phyloP scores from a whole-genome alignment of 1,139 yeast genomes.

The Eremothecium coryli region DNA sequence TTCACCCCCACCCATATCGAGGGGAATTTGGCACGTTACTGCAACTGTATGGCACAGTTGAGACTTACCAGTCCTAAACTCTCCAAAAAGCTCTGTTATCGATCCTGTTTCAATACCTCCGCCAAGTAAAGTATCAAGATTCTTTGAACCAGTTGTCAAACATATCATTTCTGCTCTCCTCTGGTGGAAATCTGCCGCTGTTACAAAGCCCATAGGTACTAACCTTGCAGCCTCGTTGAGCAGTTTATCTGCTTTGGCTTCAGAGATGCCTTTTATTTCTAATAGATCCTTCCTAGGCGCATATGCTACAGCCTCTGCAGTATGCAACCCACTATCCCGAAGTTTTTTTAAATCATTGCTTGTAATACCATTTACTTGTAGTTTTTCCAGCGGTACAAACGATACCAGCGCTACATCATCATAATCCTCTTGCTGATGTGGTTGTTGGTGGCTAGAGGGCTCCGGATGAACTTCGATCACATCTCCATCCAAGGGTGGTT shows the following conservation, averaged over 20 bases:
- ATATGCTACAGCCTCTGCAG: slow-evolving; percentile 87
- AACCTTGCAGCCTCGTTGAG: slow-evolving; percentile 73
- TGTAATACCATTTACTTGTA: slow-evolving; percentile 80
- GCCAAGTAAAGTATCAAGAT: slow-evolving; percentile 83
- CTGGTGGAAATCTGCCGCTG: slow-evolving; percentile 90
- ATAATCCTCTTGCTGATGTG: slow-evolving; percentile 33
- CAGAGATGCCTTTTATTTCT: slow-evolving; percentile 84
- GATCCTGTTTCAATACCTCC: slow-evolving; percentile 98
- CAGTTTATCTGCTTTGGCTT: slow-evolving; percentile 86
- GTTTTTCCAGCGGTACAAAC: slow-evolving; percentile 31
- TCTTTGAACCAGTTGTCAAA: slow-evolving; percentile 90
- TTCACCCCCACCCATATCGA: slow-evolving; percentile 98
- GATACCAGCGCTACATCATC: slow-evolving; percentile 37
- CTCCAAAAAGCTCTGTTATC: slow-evolving; percentile 94
- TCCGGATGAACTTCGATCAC: slow-evolving; percentile 5
- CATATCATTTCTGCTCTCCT: slow-evolving; percentile 86
- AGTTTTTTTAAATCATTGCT: slow-evolving; percentile 70
- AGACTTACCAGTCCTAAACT: slow-evolving; percentile 94
- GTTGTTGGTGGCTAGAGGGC: slow-evolving; percentile 7
- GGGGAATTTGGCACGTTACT: slow-evolving; percentile 92
- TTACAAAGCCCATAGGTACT: slow-evolving; percentile 95
- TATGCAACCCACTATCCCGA: slow-evolving; percentile 74
- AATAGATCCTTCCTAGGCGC: slow-evolving; percentile 74
- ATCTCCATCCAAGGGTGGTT: slow-evolving; percentile 1
- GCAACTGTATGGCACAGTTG: slow-evolving; percentile 96